Conservation (phyloP, 169 alveolate species). For the Gregarina niphandrodes region DNA sequence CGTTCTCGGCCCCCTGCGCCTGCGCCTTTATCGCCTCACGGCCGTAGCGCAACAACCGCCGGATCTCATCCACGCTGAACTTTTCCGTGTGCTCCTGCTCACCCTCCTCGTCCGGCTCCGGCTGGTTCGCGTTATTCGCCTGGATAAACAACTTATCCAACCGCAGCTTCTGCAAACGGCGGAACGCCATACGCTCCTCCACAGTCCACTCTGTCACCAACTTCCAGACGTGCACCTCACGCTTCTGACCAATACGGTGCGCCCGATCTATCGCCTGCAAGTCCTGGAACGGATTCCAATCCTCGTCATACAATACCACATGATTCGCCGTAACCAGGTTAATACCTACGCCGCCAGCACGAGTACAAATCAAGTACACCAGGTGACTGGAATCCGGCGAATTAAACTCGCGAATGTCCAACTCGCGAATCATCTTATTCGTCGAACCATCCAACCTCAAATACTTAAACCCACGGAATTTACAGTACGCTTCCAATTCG, state of each 20-base stretch:
- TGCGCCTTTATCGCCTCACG: conserved; percentile 33
- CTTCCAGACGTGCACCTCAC: conserved; percentile 83
- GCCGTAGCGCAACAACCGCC: conserved; percentile 49
- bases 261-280: conserved; percentile 97
- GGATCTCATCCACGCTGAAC: conserved; percentile 44
- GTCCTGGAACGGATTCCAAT: conserved; percentile 96
- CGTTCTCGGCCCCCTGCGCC: conserved; percentile 11
- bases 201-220: conserved; percentile 84
- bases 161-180: conserved; percentile 66
- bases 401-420: conserved; percentile 60
- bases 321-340: conserved; percentile 88
- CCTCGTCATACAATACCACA: conserved; percentile 93
- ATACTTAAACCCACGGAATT: conserved; percentile 57
- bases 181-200: conserved; percentile 90
- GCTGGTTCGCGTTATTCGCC: conserved; percentile 3
- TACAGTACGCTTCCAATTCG: conserved; percentile 57
- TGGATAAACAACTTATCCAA: conserved; percentile 52
- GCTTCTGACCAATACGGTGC: conserved; percentile 91
- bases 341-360: conserved; percentile 83
- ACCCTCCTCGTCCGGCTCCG: conserved; percentile 4
- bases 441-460: conserved; percentile 66
- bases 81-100: conserved; percentile 24
- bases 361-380: conserved; percentile 51
- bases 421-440: conserved; percentile 52
- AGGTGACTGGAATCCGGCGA: conserved; percentile 39